A percentile compares a stretch with the other conserved stretches of the same genome.
Evolutionary conservation across 2,329 filamentous ascomycete species (phyloP).

Genomic region (Phialophora expanda): DNA sequence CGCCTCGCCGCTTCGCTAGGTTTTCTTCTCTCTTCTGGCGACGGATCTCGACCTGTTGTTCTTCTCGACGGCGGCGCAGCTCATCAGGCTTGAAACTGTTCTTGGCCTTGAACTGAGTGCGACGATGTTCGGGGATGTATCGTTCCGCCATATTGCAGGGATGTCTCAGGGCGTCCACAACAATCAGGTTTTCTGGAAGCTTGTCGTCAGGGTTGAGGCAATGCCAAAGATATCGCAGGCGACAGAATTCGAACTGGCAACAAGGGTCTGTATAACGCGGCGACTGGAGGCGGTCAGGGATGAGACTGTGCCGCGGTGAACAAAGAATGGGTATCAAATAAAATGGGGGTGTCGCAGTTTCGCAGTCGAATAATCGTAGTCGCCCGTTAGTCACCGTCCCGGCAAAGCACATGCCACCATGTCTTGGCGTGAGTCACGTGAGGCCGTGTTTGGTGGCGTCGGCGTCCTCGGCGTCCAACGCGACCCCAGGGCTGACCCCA

Average conservation of each 20-base stretch:
- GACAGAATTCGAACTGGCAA: neutral
- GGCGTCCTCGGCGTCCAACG: neutral
- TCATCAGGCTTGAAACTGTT: constrained; percentile 99
- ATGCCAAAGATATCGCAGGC: constrained; percentile 4
- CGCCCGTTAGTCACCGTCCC: constrained; percentile 13
- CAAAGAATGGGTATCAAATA: constrained; percentile 19
- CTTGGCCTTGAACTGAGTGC: constrained; percentile 99
- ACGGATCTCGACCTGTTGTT: constrained; percentile 98
- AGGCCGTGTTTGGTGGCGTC: constrained; percentile 3
- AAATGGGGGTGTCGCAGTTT: constrained; percentile 20
- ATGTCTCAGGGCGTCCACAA: constrained; percentile 37
- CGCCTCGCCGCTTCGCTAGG: constrained; percentile 95
- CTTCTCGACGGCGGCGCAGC: constrained; percentile 94
- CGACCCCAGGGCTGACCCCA: neutral
- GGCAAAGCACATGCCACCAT: constrained; percentile 25
- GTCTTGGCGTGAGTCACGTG: constrained; percentile 33
- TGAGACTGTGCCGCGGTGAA: constrained; percentile 27
- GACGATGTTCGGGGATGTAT: constrained; percentile 99
- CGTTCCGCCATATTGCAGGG: constrained; percentile 83
- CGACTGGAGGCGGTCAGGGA: constrained; percentile 25
- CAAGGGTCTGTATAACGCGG: neutral
- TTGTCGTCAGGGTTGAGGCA: constrained; percentile 7
- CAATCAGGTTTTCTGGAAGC: constrained; percentile 6
- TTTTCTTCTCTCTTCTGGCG: constrained; percentile 99
- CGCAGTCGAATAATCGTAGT: constrained; percentile 16